A percentile compares a stretch with the other conserved stretches of the same genome.
phyloP scores from a whole-genome alignment of 371 early-diverging fungal genomes.

The Syncephalis plumigaleata region DNA sequence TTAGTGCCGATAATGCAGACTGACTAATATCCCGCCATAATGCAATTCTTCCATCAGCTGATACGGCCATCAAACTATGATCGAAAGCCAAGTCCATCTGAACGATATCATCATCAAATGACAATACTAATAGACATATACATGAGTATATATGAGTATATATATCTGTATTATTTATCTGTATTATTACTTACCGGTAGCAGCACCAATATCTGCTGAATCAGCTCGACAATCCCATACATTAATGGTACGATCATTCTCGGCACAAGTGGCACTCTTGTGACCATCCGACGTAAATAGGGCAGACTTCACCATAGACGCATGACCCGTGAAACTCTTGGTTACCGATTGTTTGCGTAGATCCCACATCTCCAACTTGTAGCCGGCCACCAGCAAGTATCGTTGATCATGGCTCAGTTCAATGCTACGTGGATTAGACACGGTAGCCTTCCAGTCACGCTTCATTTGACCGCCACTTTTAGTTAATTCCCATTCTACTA shows the following conservation, averaged over 20 bases:
- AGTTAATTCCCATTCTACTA: conserved; percentile 57
- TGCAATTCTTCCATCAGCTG: conserved; percentile 49
- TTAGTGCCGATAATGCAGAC: no score
- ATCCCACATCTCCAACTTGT: conserved; percentile 48
- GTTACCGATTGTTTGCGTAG: conserved; percentile 21
- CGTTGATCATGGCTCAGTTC: conserved; percentile 36
- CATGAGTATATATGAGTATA: not conserved
- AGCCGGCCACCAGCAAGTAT: conserved; percentile 39
- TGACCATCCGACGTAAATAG: conserved; percentile 35
- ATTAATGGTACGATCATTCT: conserved; percentile 59
- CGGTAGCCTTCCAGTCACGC: conserved; percentile 27
- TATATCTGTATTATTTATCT: not conserved
- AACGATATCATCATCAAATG: conserved; percentile 37
- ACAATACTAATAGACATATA: conserved; percentile 28
- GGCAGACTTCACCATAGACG: conserved; percentile 34
- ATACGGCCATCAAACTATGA: conserved; percentile 42
- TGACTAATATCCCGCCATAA: conserved; percentile 59
- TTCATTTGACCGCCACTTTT: conserved; percentile 18
- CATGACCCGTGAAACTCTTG: conserved; percentile 58
- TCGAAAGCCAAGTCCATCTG: conserved; percentile 30
- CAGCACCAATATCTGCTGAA: conserved; percentile 25
- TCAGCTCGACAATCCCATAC: conserved; percentile 50
- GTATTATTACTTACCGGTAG: conserved; percentile 17
- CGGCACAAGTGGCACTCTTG: conserved; percentile 41
- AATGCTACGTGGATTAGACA: conserved; percentile 31